Base-by-base conservation (phyloP, 2,329 filamentous ascomycete species). In the Pezicula neosporulosa region DNA sequence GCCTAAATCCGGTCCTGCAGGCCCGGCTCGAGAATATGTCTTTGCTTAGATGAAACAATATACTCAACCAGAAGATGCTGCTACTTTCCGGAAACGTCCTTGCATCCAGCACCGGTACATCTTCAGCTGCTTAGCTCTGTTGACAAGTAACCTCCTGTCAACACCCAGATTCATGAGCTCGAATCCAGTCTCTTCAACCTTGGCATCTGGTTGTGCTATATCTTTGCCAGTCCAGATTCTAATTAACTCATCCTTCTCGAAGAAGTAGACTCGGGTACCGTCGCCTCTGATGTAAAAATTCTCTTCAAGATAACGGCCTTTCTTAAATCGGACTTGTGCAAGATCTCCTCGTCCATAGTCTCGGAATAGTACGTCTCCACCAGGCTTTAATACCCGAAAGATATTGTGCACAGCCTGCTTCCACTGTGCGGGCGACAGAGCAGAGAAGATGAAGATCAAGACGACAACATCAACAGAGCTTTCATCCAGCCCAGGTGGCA, bases 51-150 rank as follows among this genome's bases (percentile, higher is more conserved):
- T 24, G 24, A 6, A 9, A 33, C 30, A 7, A 33, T 33, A 33
- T 33, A 9, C 12, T 33, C 30, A 33, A 33, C 30, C 30, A 33
- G 30, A 33, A 33, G 45, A 13, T 21, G 36, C 33, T 15, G 36
- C 49, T 38, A 45, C 41, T 72, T 92, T 93, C 63, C 78, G 82
- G 68, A 94, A 95, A 4, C 84, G 82, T 28, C 88, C 90, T 70
- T 95, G 90, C 68, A 95, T 82, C 91, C 94, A 99, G 75, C 93
- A 97, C 55, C 94, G 84, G 71, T 97, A 97, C 94, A 99, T 99
- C 73, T 97, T 99, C 45, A 96, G 76, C 71, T 91, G 87, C 64
- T 86, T 82, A 49, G 92, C 89, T 58, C 94, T 83, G 68, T 99
- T 99, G 50, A 99, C 90, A 50, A 99, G 78, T 75, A 99, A 79